These are phyloP conservation scores for Sphagnum contortum DNA, from an alignment of 225 moss, liverwort and hornwort species.

Conservation along the genomic window DNA sequence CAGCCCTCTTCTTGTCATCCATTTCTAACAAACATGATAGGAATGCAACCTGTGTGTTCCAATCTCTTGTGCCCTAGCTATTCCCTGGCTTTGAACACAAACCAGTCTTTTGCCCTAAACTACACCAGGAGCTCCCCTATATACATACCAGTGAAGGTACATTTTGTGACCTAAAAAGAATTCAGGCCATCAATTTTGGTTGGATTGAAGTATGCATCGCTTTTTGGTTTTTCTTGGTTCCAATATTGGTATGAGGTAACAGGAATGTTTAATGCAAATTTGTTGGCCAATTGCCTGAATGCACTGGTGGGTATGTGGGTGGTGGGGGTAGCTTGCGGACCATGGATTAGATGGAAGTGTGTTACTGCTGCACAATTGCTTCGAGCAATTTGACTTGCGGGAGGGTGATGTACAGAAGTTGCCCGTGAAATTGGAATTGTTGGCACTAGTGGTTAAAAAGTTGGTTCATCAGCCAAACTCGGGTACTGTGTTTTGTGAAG, in stretches of 20 bases:
- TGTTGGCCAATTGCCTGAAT: too few species aligned
- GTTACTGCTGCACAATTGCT: conserved; percentile 77
- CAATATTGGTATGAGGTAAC: conserved; percentile 5
- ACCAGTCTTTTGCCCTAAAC: too few species aligned
- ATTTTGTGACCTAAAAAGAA: too few species aligned
- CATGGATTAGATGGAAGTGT: conserved; percentile 89
- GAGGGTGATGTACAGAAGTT: conserved; percentile 73
- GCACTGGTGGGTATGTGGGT: too few species aligned
- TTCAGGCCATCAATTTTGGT: background rate
- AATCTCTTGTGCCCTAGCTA: too few species aligned
- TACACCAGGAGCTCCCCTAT: too few species aligned
- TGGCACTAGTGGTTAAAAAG: conserved; percentile 65
- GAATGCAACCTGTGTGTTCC: background rate
- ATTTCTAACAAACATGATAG: too few species aligned
- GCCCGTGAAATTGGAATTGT: conserved; percentile 75
- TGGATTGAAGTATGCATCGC: background rate
- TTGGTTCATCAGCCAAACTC: conserved; percentile 77
- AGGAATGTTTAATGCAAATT: too few species aligned
- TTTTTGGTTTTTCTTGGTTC: background rate
- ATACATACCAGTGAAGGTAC: too few species aligned
- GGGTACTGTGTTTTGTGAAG: conserved; percentile 83
- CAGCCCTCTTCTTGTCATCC: too few species aligned
- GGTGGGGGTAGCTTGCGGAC: conserved; percentile 57
- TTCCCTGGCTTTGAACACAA: too few species aligned
- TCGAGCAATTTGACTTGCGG: conserved; percentile 85